Evolutionary conservation across 2,329 filamentous ascomycete species (phyloP).

Genomic region (Trichophyton simii): DNA sequence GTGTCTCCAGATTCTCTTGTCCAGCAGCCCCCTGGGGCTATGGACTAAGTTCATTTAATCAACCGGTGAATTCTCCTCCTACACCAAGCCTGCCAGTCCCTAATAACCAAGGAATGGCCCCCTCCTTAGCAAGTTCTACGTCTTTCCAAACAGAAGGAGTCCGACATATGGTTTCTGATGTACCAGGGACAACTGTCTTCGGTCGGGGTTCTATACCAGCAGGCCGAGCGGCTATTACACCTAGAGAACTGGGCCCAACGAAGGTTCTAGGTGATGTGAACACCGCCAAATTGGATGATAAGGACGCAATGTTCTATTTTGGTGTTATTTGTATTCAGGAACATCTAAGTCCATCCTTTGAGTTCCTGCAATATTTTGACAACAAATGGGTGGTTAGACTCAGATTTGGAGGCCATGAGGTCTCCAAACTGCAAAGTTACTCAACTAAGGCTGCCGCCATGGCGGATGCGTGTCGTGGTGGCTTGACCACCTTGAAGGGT

Average conservation of each 20-base stretch:
- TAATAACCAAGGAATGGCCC: neutral
- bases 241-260: neutral
- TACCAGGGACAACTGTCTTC: neutral
- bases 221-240: neutral
- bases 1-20: neutral
- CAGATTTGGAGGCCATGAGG: conserved; percentile 21
- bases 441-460: conserved; percentile 15
- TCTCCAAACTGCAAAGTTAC: conserved; percentile 11
- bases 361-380: conserved; percentile 14
- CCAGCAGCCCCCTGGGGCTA: neutral
- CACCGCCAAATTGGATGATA: conserved; percentile 9
- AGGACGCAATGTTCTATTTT: conserved; percentile 22
- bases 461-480: conserved; percentile 19
- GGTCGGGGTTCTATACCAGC: neutral
- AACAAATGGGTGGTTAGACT: conserved; percentile 20
- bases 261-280: conserved; percentile 9
- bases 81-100: neutral
- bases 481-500: conserved; percentile 17
- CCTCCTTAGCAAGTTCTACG: neutral
- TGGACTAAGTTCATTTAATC: neutral
- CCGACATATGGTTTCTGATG: neutral
- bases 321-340: conserved; percentile 20
- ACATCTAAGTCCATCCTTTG: conserved; percentile 18
- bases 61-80: neutral
- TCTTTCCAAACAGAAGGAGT: neutral